Conservation (phyloP, 148 eudicot species). For the Rhododendron mucronatum region DNA sequence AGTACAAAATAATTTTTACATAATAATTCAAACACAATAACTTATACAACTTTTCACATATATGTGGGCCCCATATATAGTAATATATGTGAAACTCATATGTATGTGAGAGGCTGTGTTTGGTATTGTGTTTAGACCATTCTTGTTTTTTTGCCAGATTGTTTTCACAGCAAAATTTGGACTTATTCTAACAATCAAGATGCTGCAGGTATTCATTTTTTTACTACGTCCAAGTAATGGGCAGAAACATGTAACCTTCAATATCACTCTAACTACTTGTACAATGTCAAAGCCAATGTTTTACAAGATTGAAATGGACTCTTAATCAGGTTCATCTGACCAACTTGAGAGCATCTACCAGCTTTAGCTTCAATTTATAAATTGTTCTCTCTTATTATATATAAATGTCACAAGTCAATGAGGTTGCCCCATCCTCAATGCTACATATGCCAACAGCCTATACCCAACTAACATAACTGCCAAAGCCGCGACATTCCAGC, state of each 20-base stretch:
- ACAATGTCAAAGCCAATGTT: background rate
- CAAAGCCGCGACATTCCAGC: constrained; percentile 58
- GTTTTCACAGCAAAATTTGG: background rate
- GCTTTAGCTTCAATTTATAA: background rate
- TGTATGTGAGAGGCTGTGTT: too few relatives aligned
- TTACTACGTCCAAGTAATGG: background rate
- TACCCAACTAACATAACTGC: constrained; percentile 69
- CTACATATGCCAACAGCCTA: constrained; percentile 66
- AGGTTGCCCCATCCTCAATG: constrained; percentile 50
- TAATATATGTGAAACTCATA: too few relatives aligned
- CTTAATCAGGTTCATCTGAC: background rate
- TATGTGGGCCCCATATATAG: too few relatives aligned
- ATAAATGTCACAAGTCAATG: constrained; percentile 14
- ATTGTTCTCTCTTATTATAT: background rate
- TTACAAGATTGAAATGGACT: background rate
- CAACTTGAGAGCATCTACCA: background rate
- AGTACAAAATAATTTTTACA: too few relatives aligned
- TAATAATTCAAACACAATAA: too few relatives aligned
- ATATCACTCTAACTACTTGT: background rate
- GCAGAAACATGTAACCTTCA: background rate
- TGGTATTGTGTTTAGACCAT: too few relatives aligned
- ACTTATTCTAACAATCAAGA: background rate
- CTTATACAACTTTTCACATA: too few relatives aligned
- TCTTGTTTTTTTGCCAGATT: too few relatives aligned
- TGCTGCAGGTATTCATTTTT: background rate